phyloP scores from a whole-genome alignment of 306 rosid genomes.

The Vicia sativa region DNA sequence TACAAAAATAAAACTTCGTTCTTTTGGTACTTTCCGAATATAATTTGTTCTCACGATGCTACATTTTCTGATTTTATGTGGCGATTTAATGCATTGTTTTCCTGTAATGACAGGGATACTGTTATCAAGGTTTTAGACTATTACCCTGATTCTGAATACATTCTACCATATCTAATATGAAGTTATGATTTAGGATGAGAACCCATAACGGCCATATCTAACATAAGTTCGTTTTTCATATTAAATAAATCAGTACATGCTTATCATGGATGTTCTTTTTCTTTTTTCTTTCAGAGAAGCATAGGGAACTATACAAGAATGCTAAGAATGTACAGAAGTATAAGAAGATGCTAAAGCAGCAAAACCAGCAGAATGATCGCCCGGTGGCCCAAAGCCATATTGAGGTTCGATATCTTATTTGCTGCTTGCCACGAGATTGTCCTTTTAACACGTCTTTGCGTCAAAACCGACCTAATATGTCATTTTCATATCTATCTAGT shows the following conservation, averaged over 20 bases:
- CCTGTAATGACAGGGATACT: not conserved
- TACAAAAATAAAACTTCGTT: not conserved
- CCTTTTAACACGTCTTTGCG: not conserved
- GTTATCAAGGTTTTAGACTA: not conserved
- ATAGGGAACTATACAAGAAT: constrained; percentile 73
- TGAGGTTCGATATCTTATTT: constrained; percentile 52
- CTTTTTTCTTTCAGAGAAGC: constrained; percentile 60
- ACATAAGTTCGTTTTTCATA: constrained; percentile 6
- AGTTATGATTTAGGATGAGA: constrained; percentile 9
- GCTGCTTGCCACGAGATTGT: constrained; percentile 5
- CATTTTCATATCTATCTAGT: not conserved
- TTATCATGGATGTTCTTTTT: constrained; percentile 31
- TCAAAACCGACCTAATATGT: not conserved
- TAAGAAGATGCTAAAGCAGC: constrained; percentile 63
- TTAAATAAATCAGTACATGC: not conserved
- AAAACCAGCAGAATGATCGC: constrained; percentile 43
- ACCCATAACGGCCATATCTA: not conserved
- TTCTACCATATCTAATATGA: not conserved
- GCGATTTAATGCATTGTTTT: not conserved
- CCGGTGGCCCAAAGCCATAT: constrained; percentile 19
- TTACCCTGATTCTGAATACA: constrained; percentile 3
- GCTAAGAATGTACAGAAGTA: constrained; percentile 79
- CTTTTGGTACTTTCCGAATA: not conserved
- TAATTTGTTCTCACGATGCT: not conserved
- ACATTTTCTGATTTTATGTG: constrained; percentile 9